Percentiles rank a stretch among this genome's conserved stretches.
Evolutionary conservation across 495 filamentous ascomycete species (phyloP).

Genomic region (Trichoderma parareesei): DNA sequence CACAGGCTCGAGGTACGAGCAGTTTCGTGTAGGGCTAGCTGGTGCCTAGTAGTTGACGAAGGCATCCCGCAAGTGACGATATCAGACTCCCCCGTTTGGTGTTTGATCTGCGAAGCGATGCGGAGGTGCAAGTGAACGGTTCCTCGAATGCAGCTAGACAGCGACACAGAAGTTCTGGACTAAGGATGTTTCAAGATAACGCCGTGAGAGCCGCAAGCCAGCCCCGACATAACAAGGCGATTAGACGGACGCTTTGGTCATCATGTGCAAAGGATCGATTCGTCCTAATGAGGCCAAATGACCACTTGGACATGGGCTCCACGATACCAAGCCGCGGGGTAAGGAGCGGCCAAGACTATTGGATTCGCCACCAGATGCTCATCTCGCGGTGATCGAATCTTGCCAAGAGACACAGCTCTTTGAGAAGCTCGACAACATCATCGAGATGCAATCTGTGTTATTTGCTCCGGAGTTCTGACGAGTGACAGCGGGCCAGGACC

Average conservation of each 20-base stretch:
- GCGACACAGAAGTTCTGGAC: background rate
- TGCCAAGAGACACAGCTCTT: background rate
- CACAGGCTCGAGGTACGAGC: background rate
- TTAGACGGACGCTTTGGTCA: background rate
- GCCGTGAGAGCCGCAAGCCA: background rate
- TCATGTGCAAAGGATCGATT: background rate
- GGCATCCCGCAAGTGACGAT: background rate
- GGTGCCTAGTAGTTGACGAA: conserved; percentile 2
- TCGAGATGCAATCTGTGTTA: too few species aligned
- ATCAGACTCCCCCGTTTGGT: background rate
- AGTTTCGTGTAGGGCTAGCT: conserved; percentile 7
- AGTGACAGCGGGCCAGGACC: background rate
- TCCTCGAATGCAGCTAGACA: background rate
- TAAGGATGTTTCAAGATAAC: background rate
- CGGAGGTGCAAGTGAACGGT: background rate
- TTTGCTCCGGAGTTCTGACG: background rate
- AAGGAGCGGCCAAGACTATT: background rate
- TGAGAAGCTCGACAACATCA: background rate
- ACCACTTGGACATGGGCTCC: background rate
- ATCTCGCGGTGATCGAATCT: background rate
- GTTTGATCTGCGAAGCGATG: conserved; percentile 2
- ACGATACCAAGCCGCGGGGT: background rate
- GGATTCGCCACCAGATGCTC: background rate
- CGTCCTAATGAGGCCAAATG: background rate
- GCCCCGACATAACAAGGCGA: background rate